Evolutionary conservation across 2,329 filamentous ascomycete genomes (phyloP).

Genomic region (Pseudopithomyces maydicus): DNA sequence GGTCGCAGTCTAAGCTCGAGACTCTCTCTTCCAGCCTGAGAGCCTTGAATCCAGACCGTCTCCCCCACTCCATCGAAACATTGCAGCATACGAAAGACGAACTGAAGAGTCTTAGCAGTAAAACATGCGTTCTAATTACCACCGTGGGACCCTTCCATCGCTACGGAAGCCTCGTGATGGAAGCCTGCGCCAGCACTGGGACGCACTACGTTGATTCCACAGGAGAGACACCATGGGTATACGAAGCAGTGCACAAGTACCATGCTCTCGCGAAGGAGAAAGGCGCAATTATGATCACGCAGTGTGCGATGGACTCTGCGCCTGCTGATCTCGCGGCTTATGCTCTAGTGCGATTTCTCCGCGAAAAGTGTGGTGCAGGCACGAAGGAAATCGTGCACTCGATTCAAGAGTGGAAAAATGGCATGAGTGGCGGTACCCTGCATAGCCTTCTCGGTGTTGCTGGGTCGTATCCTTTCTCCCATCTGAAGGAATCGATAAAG

Average conservation of each 20-base stretch:
- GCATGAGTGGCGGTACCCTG: slow-evolving; percentile 6
- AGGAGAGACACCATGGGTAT: slow-evolving; percentile 8
- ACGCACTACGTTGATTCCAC: slow-evolving; percentile 16
- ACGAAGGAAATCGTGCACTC: slow-evolving; percentile 4
- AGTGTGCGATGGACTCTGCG: slow-evolving; percentile 6
- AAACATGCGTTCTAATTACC: slow-evolving; percentile 10
- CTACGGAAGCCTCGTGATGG: slow-evolving; percentile 9
- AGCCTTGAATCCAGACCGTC: background rate
- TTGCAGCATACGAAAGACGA: background rate
- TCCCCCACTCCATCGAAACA: slow-evolving; percentile 3
- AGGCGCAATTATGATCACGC: slow-evolving; percentile 4
- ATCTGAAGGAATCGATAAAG: slow-evolving; percentile 3
- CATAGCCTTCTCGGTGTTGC: slow-evolving; percentile 6
- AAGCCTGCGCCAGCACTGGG: slow-evolving; percentile 12
- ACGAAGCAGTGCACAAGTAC: slow-evolving; percentile 5
- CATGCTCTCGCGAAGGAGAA: background rate
- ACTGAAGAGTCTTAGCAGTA: slow-evolving; percentile 1
- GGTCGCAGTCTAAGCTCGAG: slow-evolving; percentile 3
- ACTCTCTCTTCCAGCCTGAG: background rate
- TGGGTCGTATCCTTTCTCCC: slow-evolving; percentile 1
- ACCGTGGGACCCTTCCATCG: slow-evolving; percentile 12
- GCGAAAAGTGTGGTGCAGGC: background rate
- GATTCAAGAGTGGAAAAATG: slow-evolving; percentile 2
- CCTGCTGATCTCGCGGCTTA: slow-evolving; percentile 3
- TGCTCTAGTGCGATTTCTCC: background rate